Base-by-base conservation (phyloP, 1,284 basidiomycete genomes). In the Rhizopogon parksii region DNA sequence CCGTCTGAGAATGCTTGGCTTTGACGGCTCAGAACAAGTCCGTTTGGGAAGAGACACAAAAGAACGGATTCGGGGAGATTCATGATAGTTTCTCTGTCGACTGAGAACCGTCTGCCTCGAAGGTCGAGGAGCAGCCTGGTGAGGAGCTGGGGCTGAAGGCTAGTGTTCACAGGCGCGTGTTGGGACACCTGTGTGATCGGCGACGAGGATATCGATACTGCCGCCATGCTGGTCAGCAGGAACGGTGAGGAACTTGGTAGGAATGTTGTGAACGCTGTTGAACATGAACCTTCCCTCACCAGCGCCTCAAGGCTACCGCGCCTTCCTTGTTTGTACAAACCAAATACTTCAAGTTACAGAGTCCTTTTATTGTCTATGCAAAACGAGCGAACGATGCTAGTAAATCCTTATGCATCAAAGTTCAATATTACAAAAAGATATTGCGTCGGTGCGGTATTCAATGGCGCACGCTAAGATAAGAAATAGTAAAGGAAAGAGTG, bases 71-170 rank as follows among this genome's bases (percentile, higher is more conserved):
- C 95, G 6, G 95, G 95, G 30, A 99, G 76, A 68, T 95, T 94
- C 94, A 99, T 97, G 68, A 99, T 88, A 30, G 91, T 94, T 72
- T 98, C 95, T 60, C 96, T 81, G 73, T 99, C 96, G 51, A 99
- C 93, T 52, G 90, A 86, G 73, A 98, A 96, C 59, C 93, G 85
- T 59, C 76, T 79, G 53, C 94, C 94, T 57, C 95, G 85, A 46
- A 99, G 77, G 71, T 98, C 95, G 60, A 99, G 85, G 52, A 91
- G 82, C 58, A 99, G 80, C 56, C 91, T 79, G 11, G 89, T 86
- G 56, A 95, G 77, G 36, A 94, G 78, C 71, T 91, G 87, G 12
- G 88, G 87, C 67, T 90, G 87, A 19, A 90, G 72, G 58, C 82
- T 83, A 12, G 81, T 77, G 58, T 84, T 80, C n/a, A 80, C 74